Conservation (phyloP, 768 basidiomycete species). For the Dentipellis fragilis region DNA sequence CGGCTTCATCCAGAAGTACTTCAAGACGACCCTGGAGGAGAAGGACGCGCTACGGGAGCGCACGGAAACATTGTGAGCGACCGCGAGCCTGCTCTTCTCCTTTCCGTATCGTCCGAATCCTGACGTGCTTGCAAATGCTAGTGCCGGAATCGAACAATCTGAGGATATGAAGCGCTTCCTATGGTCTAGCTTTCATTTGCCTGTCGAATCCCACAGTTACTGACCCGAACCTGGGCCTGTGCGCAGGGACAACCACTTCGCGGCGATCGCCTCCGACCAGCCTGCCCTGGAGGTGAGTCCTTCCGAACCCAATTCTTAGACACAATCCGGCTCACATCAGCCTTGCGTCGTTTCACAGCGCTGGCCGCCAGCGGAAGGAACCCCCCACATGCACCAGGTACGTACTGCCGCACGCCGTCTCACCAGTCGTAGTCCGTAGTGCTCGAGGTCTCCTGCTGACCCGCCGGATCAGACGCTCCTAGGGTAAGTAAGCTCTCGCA, state of each 20-base stretch:
- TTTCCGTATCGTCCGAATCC: neutral
- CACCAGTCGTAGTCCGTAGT: neutral
- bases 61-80: constrained; percentile 43
- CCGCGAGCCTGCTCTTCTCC: neutral
- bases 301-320: neutral
- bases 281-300: constrained; percentile 48
- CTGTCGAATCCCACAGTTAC: neutral
- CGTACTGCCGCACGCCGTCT: constrained; percentile 3
- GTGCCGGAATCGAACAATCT: constrained; percentile 59
- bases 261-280: constrained; percentile 59
- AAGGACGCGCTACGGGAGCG: constrained; percentile 31
- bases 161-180: constrained; percentile 65
- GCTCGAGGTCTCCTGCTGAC: neutral
- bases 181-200: constrained; percentile 33
- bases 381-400: constrained; percentile 46
- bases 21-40: constrained; percentile 29
- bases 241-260: constrained; percentile 62
- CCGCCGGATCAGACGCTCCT: constrained; percentile 38
- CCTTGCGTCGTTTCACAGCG: constrained; percentile 29
- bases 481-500: constrained; percentile 33
- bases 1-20: constrained; percentile 55
- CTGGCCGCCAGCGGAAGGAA: constrained; percentile 41
- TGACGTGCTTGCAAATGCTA: constrained; percentile 12
- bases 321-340: neutral
- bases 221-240: neutral